Evolutionary conservation across 306 rosid genomes (phyloP).

Genomic region (Macrotyloma uniflorum): DNA sequence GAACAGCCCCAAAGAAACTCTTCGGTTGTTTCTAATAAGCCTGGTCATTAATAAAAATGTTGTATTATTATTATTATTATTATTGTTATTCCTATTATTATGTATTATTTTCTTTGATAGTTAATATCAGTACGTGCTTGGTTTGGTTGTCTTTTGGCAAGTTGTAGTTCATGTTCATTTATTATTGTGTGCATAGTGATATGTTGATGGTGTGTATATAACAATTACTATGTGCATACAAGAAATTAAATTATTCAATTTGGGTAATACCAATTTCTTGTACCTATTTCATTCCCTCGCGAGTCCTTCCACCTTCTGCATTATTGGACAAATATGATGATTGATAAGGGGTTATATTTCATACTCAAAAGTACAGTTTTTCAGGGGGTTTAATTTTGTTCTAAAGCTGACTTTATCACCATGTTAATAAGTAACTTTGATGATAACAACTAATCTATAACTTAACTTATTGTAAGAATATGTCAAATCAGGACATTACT

Average conservation of each 20-base stretch:
- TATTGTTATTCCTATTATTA: neutral
- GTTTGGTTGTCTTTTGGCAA: constrained; percentile 30
- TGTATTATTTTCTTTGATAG: constrained; percentile 25
- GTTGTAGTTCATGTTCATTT: constrained; percentile 38
- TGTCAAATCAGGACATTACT: neutral
- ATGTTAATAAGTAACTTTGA: neutral
- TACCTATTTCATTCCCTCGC: neutral
- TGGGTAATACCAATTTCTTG: constrained; percentile 28
- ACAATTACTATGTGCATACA: constrained; percentile 33
- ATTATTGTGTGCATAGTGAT: constrained; percentile 41
- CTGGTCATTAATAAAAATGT: neutral
- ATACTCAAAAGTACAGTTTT: neutral
- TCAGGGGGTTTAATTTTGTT: neutral
- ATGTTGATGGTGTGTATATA: constrained; percentile 49
- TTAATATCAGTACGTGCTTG: constrained; percentile 32
- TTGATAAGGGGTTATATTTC: neutral
- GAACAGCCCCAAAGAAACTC: constrained; percentile 75
- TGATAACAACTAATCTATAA: neutral
- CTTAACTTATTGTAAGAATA: neutral
- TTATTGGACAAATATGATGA: neutral
- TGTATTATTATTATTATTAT: neutral
- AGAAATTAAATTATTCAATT: constrained; percentile 34
- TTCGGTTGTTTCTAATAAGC: constrained; percentile 50
- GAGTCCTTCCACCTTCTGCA: neutral
- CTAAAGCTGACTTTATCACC: neutral